Conservation (phyloP, 1,139 yeast species). For the Lodderomyces parapsilosis region DNA sequence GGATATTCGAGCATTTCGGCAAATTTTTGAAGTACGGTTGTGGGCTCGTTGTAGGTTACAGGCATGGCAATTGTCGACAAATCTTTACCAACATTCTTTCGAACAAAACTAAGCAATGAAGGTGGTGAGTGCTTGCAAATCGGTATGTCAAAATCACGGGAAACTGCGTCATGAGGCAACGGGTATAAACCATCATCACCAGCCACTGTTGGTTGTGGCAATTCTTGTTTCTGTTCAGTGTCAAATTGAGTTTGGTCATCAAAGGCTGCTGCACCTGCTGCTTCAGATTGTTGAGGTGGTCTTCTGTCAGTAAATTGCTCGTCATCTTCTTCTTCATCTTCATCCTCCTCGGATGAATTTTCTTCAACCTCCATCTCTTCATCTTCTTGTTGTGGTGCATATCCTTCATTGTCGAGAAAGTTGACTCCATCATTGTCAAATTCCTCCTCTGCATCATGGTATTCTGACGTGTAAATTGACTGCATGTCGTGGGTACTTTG, state of each 20-base stretch:
- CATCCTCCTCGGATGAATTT: constrained; percentile 19
- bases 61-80: constrained; percentile 89
- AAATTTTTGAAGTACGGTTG: constrained; percentile 74
- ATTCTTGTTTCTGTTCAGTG: constrained; percentile 8
- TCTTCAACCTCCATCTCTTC: constrained; percentile 11
- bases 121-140: constrained; percentile 72
- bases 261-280: constrained; percentile 5
- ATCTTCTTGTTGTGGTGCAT: constrained; percentile 11
- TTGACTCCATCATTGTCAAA: constrained; percentile 44
- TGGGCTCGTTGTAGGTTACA: constrained; percentile 88
- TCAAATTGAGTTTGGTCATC: constrained; percentile 3
- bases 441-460: constrained; percentile 66
- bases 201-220: constrained; percentile 12
- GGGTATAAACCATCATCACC: constrained; percentile 57
- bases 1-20: constrained; percentile 81
- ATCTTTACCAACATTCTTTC: constrained; percentile 93
- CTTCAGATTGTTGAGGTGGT: constrained; percentile 1
- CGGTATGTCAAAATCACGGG: constrained; percentile 62
- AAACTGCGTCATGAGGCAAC: constrained; percentile 51
- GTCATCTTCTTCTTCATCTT: constrained; percentile 17
- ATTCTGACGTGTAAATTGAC: constrained; percentile 44
- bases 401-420: constrained; percentile 22
- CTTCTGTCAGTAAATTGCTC: constrained; percentile 3
- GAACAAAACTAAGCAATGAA: constrained; percentile 69
- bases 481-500: constrained; percentile 18